These are phyloP conservation scores for Trametopsis cervina DNA, from an alignment of 768 basidiomycete species.

Conservation along the genomic window DNA sequence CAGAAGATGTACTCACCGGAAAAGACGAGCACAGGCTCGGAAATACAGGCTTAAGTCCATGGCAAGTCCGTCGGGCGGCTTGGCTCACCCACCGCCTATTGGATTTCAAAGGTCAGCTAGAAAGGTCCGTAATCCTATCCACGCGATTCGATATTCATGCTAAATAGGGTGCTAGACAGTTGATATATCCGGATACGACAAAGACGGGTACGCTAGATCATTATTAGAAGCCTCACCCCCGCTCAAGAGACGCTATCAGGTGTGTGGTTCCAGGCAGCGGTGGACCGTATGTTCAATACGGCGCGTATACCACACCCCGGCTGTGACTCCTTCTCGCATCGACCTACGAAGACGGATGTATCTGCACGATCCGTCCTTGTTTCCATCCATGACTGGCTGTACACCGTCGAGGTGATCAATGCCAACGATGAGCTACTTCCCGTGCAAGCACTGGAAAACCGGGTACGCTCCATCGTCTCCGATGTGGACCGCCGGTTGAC, in stretches of 20 bases:
- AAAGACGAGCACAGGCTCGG: slow-evolving; percentile 3
- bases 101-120: slow-evolving; percentile 62
- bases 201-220: slow-evolving; percentile 44
- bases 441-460: slow-evolving; percentile 36
- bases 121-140: slow-evolving; percentile 39
- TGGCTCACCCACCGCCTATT: slow-evolving; percentile 71
- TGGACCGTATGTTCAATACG: slow-evolving; percentile 64
- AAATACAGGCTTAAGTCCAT: slow-evolving; percentile 47
- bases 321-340: slow-evolving; percentile 58
- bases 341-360: slow-evolving; percentile 36
- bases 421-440: slow-evolving; percentile 26
- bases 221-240: too few relatives aligned
- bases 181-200: slow-evolving; percentile 62
- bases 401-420: slow-evolving; percentile 63
- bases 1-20: slow-evolving; percentile 27
- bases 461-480: slow-evolving; percentile 35
- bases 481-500: slow-evolving; percentile 53
- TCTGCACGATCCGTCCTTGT: slow-evolving; percentile 57
- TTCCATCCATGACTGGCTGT: slow-evolving; percentile 73
- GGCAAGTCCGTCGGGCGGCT: slow-evolving; percentile 83
- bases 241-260: slow-evolving; percentile 8
- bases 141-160: neutral
- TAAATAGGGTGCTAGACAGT: slow-evolving; percentile 40
- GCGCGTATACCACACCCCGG: slow-evolving; percentile 63
- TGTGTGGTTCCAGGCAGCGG: slow-evolving; percentile 56